Evolutionary conservation across 2,329 filamentous ascomycete genomes (phyloP), one percentile per base, ranked within the genome.

Genomic region (Aureobasidium zeae): DNA sequence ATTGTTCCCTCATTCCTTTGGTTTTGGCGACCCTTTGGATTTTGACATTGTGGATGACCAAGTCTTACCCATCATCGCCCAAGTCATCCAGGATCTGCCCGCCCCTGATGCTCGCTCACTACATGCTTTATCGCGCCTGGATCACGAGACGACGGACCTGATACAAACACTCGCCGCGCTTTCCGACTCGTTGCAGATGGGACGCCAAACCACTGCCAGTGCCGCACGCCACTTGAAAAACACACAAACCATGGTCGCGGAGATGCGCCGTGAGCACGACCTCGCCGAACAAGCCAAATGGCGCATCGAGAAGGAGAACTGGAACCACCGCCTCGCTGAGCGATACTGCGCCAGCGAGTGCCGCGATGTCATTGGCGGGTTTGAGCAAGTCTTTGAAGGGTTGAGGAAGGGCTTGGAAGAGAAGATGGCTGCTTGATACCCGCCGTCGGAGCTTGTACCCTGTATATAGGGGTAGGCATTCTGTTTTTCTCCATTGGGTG

Each of bases 161-260:
- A 72, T 89, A 7, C 76, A 86, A 55, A 85, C 86, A 5, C 74
- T 98, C 34, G 86, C 86, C 53, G 83, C 86, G 52, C 71, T 98
- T 4, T 86, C 85, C 5, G 91, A 98, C 60, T 88, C 86, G 3
- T 71, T 98, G 24, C 89, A 96, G 63, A 94, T 96, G 81, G 87
- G 83, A 22, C 80, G 86, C 10, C 89, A 96, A 63, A 83, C 85
- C 1, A 91, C 86, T 0, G 83, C 79, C 3, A 82, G 83, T 8
- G 91, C 89, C 2, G 80, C 82, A 2, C 73, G 91, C 44, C 76
- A 86, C 32, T 68, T 98, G 39, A 81, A 83, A 53, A 84, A 79
- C 25, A 87, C 86, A 5, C 84, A 82, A 54, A 88, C 94, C 59
- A 77, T 94, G 48, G 81, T 96, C 1, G 77, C 80, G 2, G 89